Percentiles rank a stretch among this genome's conserved stretches.
Evolutionary conservation across 1,284 basidiomycete genomes (phyloP).

Genomic region (Sphaerobolus stellatus): DNA sequence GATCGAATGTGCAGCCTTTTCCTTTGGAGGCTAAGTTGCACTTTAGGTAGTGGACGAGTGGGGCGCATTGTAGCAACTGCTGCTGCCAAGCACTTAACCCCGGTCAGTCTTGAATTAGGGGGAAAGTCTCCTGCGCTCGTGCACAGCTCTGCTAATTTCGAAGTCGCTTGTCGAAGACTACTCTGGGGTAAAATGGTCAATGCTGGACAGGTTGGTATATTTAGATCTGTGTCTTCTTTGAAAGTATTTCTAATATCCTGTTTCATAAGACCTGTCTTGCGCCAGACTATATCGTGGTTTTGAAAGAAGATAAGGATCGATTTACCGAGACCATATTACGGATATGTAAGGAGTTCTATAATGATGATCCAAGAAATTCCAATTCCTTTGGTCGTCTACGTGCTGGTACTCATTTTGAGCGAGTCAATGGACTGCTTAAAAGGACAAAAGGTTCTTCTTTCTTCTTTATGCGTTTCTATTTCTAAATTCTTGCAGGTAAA

Average conservation of each 20-base stretch:
- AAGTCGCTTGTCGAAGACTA: slow-evolving; percentile 44
- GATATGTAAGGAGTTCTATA: slow-evolving; percentile 38
- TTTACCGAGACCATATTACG: slow-evolving; percentile 53
- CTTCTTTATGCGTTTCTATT: neutral
- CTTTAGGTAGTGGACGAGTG: slow-evolving; percentile 58
- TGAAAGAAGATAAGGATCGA: slow-evolving; percentile 47
- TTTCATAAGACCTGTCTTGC: slow-evolving; percentile 53
- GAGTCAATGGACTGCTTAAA: slow-evolving; percentile 58
- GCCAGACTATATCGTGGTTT: slow-evolving; percentile 63
- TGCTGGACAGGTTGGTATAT: slow-evolving; percentile 43
- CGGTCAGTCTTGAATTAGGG: slow-evolving; percentile 68
- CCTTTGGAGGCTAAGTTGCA: neutral
- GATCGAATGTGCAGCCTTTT: neutral
- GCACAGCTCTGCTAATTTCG: slow-evolving; percentile 43
- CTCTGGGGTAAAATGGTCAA: slow-evolving; percentile 61
- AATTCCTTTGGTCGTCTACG: slow-evolving; percentile 40
- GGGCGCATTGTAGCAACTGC: slow-evolving; percentile 66
- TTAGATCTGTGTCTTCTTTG: neutral
- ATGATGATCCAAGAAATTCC: slow-evolving; percentile 40
- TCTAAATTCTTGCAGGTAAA: slow-evolving; percentile 22
- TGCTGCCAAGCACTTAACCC: slow-evolving; percentile 70
- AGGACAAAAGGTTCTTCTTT: slow-evolving; percentile 55
- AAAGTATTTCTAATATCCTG: neutral
- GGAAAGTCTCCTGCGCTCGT: slow-evolving; percentile 67
- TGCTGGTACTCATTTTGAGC: slow-evolving; percentile 48